Evolutionary conservation across 148 eudicot genomes (phyloP), one percentile per base, ranked within the genome.

Genomic region (Rhododendron kiyosumense): DNA sequence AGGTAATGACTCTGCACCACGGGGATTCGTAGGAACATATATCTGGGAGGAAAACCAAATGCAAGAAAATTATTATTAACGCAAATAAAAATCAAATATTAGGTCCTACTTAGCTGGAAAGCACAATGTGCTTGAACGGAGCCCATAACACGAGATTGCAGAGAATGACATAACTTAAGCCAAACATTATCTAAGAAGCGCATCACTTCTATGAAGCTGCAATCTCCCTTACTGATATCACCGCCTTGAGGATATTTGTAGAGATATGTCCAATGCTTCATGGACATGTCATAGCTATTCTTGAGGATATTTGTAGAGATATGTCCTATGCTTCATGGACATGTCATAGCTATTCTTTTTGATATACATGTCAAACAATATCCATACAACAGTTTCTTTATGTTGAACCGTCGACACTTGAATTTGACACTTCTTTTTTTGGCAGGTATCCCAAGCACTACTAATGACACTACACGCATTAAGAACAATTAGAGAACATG

Each of bases 1-100:
- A 48, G 99, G 99, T 85, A 97, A 91, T 75, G 95, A 91, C 91
- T 97, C 96, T 36, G 99, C 96, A 87, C 99, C 99, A 46, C 94
- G 98, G 83, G 99, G 99, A 83, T 97, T 97, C 85, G 95, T 90
- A 46, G 96, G 94, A 88, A 95, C 99, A 91, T 93, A 93, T 78
- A 97, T 94, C 99, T 97, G 89, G 63, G 51, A 71, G 75, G 13
- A 12, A 57, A 81, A 79, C 43, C 34, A 59, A 67, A 61, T 15
- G 54, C 13, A 8, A 69, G 52, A 14, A 87, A 18, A 15, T 30
- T 10, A 65, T 65, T 57, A 85, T 41, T 61, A 13, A 22, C 12
- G 3, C 18, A 81, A 81, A 2, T 13, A 54, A 34, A 84, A 75
- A 84, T 36, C n/a, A 43, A 34, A 46, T 38, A 83, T 26, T 30